Percentiles rank a stretch among this genome's conserved stretches.
Conservation (phyloP, 257 asterid species). For the Solanum pennellii region DNA sequence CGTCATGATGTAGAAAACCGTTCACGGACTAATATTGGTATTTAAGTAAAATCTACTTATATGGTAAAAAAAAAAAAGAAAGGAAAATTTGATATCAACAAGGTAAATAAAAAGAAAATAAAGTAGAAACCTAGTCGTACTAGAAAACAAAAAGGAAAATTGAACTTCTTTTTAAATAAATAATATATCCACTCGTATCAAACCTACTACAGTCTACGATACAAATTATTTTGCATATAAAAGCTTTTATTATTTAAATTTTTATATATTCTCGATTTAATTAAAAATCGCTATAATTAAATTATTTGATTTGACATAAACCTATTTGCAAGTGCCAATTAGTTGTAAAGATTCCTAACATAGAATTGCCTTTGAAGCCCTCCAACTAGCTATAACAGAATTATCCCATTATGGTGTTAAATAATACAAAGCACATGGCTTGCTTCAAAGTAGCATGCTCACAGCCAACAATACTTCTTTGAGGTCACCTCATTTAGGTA, state of each 20-base stretch:
- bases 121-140: background rate
- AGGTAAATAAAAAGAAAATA: background rate
- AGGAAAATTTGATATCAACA: background rate
- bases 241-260: background rate
- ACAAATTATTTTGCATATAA: background rate
- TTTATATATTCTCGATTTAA: background rate
- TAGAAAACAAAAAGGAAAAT: background rate
- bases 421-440: background rate
- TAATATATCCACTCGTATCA: background rate
- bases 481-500: background rate
- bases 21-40: background rate
- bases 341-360: background rate
- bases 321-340: background rate
- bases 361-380: background rate
- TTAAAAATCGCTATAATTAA: background rate
- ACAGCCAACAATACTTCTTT: background rate
- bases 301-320: background rate
- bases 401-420: background rate
- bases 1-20: background rate
- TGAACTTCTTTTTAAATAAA: background rate
- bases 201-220: background rate
- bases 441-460: background rate
- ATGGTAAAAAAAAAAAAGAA: background rate
- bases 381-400: background rate
- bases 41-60: background rate